phyloP scores from a whole-genome alignment of 345 rosid genomes.

The Euphorbia peplus region DNA sequence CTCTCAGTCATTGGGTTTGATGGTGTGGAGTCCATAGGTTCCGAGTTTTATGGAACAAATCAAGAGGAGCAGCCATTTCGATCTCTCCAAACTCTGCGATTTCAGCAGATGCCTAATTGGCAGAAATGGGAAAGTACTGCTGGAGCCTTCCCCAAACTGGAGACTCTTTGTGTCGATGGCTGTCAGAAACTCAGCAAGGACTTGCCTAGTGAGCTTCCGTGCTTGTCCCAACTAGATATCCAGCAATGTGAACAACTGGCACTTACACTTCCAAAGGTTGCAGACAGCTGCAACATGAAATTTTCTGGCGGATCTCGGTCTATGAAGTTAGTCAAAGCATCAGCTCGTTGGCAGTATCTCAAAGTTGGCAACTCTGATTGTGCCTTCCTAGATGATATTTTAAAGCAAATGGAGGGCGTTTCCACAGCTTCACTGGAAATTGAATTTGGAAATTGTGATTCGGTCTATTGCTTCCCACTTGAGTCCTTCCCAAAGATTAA shows the following conservation, averaged over 20 bases:
- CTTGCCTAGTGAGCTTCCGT: conserved; percentile 1
- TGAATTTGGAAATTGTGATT: neutral
- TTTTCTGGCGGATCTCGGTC: neutral
- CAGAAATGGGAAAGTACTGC: neutral
- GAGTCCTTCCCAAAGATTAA: neutral
- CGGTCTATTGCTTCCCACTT: conserved; percentile 9
- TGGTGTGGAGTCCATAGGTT: neutral
- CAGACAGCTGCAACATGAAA: neutral
- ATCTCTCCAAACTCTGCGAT: neutral
- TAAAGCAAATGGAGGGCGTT: neutral
- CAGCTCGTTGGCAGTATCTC: neutral
- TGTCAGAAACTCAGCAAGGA: neutral
- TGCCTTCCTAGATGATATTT: neutral
- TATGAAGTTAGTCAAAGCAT: neutral
- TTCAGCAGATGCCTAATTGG: neutral
- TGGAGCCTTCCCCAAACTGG: conserved; percentile 7
- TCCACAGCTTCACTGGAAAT: conserved; percentile 4
- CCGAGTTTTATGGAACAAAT: neutral
- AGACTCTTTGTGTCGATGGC: neutral
- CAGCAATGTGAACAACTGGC: neutral
- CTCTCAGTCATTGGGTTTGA: neutral
- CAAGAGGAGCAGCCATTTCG: neutral
- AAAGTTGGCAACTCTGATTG: neutral
- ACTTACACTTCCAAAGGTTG: conserved; percentile 2
- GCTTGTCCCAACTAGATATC: neutral